Percentiles rank a stretch among this genome's conserved stretches.
phyloP scores from a whole-genome alignment of 1,284 basidiomycete species.

The Wallemia hederae region DNA sequence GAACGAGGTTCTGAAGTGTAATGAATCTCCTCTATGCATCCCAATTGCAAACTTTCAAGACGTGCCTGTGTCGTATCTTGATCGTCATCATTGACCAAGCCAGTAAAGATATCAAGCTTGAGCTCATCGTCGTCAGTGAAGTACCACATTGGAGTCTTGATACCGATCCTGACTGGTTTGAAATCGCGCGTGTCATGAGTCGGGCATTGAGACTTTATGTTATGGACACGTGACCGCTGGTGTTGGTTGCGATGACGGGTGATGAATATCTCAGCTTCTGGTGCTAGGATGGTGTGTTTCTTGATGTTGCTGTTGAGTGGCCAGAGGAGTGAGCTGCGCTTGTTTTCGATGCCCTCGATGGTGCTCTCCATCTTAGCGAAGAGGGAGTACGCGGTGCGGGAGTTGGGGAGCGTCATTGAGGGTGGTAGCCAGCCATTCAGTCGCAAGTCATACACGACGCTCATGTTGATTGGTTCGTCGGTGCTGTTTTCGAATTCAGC shows the following conservation, averaged over 20 bases:
- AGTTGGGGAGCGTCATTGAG: background rate
- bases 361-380: background rate
- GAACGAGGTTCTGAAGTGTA: background rate
- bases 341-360: background rate
- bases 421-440: background rate
- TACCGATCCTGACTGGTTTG: background rate
- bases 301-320: background rate
- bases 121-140: background rate
- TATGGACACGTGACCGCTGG: background rate
- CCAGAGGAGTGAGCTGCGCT: background rate
- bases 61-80: background rate
- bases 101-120: background rate
- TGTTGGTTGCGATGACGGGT: background rate
- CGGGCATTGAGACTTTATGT: background rate
- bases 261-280: background rate
- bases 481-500: background rate
- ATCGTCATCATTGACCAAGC: background rate
- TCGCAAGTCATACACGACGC: background rate
- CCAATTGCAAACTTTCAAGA: background rate
- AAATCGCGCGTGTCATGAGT: background rate
- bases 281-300: background rate
- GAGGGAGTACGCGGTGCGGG: background rate
- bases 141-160: background rate
- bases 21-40: background rate
- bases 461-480: background rate